Percentiles rank a stretch among this genome's conserved stretches.
Conservation (phyloP, 2,329 filamentous ascomycete species). For the Microsporum canis region DNA sequence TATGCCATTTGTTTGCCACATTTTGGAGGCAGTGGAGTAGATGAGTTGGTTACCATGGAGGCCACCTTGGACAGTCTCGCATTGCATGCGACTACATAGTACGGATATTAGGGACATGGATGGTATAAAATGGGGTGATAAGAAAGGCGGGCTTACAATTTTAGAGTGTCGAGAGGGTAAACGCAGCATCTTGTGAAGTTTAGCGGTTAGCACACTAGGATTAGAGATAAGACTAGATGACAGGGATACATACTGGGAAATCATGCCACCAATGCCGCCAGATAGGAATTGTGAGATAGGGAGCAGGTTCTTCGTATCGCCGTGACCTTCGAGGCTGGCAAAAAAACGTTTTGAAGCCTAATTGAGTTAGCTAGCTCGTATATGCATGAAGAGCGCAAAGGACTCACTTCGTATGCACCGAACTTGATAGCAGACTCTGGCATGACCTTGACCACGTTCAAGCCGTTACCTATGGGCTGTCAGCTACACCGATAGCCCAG, state of each 20-base stretch:
- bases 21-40: constrained; percentile 68
- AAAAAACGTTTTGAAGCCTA: constrained; percentile 76
- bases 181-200: constrained; percentile 57
- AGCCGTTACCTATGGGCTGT: constrained; percentile 60
- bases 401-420: constrained; percentile 71
- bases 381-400: constrained; percentile 4
- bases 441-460: constrained; percentile 97
- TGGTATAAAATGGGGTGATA: not conserved
- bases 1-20: constrained; percentile 66
- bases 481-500: not conserved
- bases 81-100: constrained; percentile 62
- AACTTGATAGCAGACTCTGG: constrained; percentile 98
- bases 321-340: constrained; percentile 76
- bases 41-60: constrained; percentile 74
- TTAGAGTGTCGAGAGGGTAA: constrained; percentile 71
- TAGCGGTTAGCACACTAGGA: not conserved
- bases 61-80: constrained; percentile 79
- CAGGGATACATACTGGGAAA: constrained; percentile 58
- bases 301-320: constrained; percentile 66
- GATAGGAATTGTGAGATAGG: constrained; percentile 81
- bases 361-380: not conserved
- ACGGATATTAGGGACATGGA: not conserved
- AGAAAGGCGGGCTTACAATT: constrained; percentile 41
- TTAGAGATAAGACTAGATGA: not conserved
- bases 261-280: constrained; percentile 84